Evolutionary conservation across 177 flowering plant species (phyloP), one percentile per base, ranked within the genome.

Genomic region (Telopea speciosissima): DNA sequence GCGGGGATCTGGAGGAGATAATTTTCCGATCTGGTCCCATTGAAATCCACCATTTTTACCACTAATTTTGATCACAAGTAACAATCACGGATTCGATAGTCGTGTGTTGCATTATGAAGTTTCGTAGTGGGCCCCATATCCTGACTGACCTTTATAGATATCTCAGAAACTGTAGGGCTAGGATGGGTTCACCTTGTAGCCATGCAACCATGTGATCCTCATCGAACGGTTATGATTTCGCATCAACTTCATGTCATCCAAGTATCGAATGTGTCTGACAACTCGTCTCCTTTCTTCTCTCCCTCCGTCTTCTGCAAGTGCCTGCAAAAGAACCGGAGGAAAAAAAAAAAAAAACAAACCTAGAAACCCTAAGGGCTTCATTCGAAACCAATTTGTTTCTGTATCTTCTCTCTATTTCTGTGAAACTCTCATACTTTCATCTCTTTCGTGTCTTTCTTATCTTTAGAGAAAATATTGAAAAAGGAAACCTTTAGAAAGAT

Each of bases 211-310:
- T 49, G 36, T 45, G 69, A 68, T 71, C 66, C 22, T 23, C 25
- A 76, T 72, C 72, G 5, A 19, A 64, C 75, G 78, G 75, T 17
- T 1, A 1, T 6, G 28, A 31, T 24, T 24, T 21, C 72, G 70
- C 22, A 62, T 68, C 74, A 63, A 68, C 72, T 72, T 62, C 28
- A 68, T 63, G 72, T 72, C 75, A n/a, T 64, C 49, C 24, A 24
- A 63, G 40, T 33, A 25, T 65, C 64, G 19, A 8, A 36, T 31
- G 65, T 62, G 74, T 31, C 68, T 62, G 54, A 14, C 69, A 54
- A 17, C 68, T 5, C 49, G 24, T 63, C 63, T 63, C 63, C 71
- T 56, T 68, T 25, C 45, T n/a, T 25, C 68, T 63, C 62, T 45
- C 66, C 5, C 73, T 26, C 73, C 64, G 64, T 21, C 76, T 36